Evolutionary conservation across 345 rosid species (phyloP).

Genomic region (Pugionium cornutum): DNA sequence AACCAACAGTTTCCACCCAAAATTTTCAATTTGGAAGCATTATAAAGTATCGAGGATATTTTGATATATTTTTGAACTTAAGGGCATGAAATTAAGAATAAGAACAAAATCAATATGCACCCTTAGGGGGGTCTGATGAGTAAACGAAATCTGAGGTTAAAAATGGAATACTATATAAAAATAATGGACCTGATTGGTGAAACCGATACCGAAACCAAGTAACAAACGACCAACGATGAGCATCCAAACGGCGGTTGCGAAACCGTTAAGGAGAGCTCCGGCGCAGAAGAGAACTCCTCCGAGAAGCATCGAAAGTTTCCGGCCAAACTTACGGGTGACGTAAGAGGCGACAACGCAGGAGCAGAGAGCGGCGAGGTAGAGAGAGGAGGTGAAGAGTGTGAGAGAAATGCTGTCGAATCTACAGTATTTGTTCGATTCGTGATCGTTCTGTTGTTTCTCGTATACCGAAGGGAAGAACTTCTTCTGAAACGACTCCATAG

Average conservation of each 20-base stretch:
- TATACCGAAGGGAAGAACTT: constrained; percentile 68
- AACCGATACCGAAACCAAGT: constrained; percentile 91
- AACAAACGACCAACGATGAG: constrained; percentile 75
- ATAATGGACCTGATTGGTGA: constrained; percentile 76
- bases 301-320: constrained; percentile 79
- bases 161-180: neutral
- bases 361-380: constrained; percentile 76
- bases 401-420: constrained; percentile 59
- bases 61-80: neutral
- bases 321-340: constrained; percentile 66
- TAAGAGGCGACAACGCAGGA: constrained; percentile 71
- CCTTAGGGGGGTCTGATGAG: neutral
- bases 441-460: constrained; percentile 44
- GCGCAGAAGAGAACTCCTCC: constrained; percentile 72
- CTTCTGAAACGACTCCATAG: constrained; percentile 63
- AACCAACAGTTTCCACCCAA: neutral
- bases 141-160: neutral
- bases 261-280: constrained; percentile 80
- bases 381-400: constrained; percentile 87
- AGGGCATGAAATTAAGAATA: neutral
- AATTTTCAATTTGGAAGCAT: no score
- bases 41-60: no score
- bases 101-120: no score
- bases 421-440: constrained; percentile 59
- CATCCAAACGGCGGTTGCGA: constrained; percentile 74